These are phyloP conservation scores for Eucalyptus virginea DNA, from an alignment of 345 rosid species.

Conservation along the genomic window DNA sequence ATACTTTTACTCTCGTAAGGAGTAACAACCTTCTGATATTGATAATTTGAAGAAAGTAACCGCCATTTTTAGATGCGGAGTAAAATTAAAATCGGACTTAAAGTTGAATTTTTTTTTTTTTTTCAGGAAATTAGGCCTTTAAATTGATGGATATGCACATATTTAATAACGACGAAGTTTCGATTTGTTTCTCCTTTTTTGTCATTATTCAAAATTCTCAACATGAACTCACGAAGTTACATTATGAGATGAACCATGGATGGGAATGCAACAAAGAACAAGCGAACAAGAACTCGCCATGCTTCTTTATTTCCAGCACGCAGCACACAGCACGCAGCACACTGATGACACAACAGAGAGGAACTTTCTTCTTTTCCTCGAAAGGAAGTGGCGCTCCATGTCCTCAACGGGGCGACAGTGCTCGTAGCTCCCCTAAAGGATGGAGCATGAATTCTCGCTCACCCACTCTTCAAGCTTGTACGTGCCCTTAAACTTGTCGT, in stretches of 20 bases:
- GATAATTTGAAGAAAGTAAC: neutral
- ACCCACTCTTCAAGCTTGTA: neutral
- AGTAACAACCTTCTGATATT: neutral
- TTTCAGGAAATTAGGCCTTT: neutral
- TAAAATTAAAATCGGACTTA: too few species aligned
- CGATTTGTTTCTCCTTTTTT: neutral
- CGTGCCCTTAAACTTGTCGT: neutral
- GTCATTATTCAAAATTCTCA: neutral
- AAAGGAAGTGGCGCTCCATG: neutral
- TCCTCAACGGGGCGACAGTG: neutral
- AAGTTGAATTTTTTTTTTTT: neutral
- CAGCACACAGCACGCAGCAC: neutral
- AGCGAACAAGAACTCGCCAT: neutral
- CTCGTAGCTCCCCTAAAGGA: neutral
- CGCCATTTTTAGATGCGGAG: neutral
- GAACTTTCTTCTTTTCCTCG: neutral
- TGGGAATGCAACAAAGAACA: neutral
- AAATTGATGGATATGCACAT: too few species aligned
- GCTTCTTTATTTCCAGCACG: neutral
- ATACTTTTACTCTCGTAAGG: neutral
- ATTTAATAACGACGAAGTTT: neutral
- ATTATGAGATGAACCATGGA: neutral
- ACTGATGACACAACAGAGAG: neutral
- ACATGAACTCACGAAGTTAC: neutral
- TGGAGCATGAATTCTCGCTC: neutral